These are phyloP conservation scores for Didymella pomorum DNA, from an alignment of 2,329 filamentous ascomycete species.

Conservation along the genomic window DNA sequence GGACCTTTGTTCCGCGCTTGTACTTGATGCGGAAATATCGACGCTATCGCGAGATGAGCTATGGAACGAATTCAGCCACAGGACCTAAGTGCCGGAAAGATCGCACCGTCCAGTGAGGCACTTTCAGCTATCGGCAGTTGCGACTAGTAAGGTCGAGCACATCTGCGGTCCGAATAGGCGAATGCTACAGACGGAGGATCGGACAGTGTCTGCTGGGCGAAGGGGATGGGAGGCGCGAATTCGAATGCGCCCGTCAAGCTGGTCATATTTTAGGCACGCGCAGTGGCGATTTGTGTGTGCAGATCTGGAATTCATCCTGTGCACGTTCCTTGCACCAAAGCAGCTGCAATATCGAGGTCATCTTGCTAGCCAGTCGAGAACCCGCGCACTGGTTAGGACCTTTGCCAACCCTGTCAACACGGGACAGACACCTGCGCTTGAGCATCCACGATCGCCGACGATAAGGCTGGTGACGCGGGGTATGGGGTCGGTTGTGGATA, in stretches of 20 bases:
- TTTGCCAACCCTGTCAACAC: slow-evolving; percentile 2
- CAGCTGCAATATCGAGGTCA: neutral
- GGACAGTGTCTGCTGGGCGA: neutral
- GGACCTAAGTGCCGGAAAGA: neutral
- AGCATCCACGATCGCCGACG: neutral
- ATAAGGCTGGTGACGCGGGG: slow-evolving; percentile 9
- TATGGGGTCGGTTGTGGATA: slow-evolving; percentile 8
- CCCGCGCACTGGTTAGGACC: neutral
- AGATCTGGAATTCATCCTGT: neutral
- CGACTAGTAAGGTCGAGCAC: neutral
- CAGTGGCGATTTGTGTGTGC: slow-evolving; percentile 1
- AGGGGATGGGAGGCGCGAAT: no score
- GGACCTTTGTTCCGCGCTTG: slow-evolving; percentile 10
- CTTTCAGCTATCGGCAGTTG: neutral
- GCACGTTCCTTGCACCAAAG: neutral
- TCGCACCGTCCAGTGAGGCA: slow-evolving; percentile 7
- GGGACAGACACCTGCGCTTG: neutral
- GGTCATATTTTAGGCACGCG: neutral
- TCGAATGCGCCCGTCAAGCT: neutral
- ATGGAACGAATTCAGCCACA: slow-evolving; percentile 11
- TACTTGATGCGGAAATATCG: neutral
- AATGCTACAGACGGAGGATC: neutral
- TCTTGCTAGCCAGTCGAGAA: slow-evolving; percentile 3
- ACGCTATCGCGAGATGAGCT: slow-evolving; percentile 7
- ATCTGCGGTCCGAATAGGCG: neutral